Percentiles rank a stretch among this genome's conserved stretches.
Conservation (phyloP, 164 flowering plant species). For the Sedum album region DNA sequence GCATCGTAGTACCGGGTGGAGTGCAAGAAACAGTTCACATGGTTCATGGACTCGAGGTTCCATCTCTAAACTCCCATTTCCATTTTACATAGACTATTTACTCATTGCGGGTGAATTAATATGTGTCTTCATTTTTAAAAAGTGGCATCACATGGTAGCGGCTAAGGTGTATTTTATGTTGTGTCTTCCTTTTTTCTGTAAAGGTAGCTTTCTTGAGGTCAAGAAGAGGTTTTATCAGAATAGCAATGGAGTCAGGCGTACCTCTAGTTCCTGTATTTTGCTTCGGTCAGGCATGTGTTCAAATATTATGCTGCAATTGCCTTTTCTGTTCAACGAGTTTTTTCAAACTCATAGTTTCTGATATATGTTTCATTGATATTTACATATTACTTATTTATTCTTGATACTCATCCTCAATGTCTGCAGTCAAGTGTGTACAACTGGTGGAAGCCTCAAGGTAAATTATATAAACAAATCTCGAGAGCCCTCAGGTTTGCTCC, state of each 20-base stretch:
- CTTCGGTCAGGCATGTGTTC: conserved; percentile 69
- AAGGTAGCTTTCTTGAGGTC: conserved; percentile 63
- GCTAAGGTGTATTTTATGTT: neutral
- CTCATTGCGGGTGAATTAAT: no score
- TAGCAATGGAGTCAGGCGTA: conserved; percentile 71
- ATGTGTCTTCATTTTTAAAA: no score
- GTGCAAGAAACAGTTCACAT: conserved; percentile 68
- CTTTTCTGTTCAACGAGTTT: no score
- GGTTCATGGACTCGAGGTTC: conserved; percentile 78
- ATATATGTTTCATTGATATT: no score
- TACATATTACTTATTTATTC: neutral
- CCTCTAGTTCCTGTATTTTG: conserved; percentile 88
- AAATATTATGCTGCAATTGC: no score
- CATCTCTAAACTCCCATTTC: neutral
- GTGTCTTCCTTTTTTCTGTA: neutral
- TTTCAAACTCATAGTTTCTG: neutral
- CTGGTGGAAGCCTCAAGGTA: conserved; percentile 88
- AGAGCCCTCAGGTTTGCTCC: conserved; percentile 80
- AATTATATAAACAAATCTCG: conserved; percentile 35
- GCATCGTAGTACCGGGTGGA: conserved; percentile 92
- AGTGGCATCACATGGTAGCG: no score
- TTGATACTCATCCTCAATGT: neutral
- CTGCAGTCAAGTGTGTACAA: conserved; percentile 59
- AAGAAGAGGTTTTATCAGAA: conserved; percentile 85
- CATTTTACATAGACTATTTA: no score